Evolutionary conservation across 192 early-diverging fungal genomes (phyloP), one percentile per base, ranked within the genome.

Genomic region (Coemansia sp.): DNA sequence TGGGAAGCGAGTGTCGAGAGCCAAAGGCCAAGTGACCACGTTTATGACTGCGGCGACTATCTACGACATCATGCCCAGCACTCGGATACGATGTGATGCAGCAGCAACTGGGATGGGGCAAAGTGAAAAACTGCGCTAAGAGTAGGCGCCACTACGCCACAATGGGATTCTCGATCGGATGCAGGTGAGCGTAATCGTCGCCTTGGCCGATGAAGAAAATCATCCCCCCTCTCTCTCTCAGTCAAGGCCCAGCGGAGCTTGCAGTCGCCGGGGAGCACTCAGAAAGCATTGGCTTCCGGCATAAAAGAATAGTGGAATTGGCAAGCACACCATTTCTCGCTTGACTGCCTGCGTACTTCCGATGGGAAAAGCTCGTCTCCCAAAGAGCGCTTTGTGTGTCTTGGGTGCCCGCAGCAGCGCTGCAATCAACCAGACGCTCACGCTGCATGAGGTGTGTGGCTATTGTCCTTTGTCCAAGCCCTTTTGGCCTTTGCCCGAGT

Each of bases 161-260:
- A 75, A 66, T 75, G 74, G 58, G 72, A 75, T 75, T 62, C 70
- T 62, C 74, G 74, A 75, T 75, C 74, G 39, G 68, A 62, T 75
- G 74, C 74, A 75, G 68, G 64, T 52, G 29, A 31, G 57, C 18
- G 34, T 58, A 57, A 40, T 43, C 41, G 31, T 13, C 27, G 43
- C 3, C 29, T 52, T 27, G 18, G n/a, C 53, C 24, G 24, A 29
- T 5, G 53, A 15, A 29, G 13, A 18, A 50, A 50, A 50, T 3
- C 38, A 29, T 24, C 29, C 36, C 44, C 44, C 20, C n/a, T n/a
- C 66, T 18, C 66, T 13, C 50, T 68, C 22, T 38, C 53, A 57
- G 53, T 57, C 53, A 29, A 57, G 27, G 3, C 53, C 13, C 20
- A 29, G 13, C 9, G 53, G 13, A 57, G 53, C 24, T 5, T 31